Evolutionary conservation across 2,329 filamentous ascomycete genomes (phyloP).

Genomic region (Stachybotrys elegans): DNA sequence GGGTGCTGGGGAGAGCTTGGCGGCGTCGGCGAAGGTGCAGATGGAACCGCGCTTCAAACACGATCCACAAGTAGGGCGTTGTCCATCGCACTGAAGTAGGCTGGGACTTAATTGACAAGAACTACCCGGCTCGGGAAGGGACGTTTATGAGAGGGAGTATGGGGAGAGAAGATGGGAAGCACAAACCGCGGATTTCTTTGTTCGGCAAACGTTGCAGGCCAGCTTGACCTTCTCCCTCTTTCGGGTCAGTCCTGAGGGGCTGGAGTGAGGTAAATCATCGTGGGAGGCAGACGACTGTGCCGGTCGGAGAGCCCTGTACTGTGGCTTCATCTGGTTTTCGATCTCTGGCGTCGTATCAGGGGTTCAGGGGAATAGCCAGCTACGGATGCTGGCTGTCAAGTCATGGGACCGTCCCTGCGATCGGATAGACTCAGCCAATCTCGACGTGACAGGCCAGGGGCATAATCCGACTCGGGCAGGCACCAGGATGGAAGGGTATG

Average conservation of each 20-base stretch:
- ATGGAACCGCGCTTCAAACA: slow-evolving; percentile 4
- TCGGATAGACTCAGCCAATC: no score
- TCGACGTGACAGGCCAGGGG: no score
- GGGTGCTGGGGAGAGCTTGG: neutral
- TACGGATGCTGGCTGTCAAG: no score
- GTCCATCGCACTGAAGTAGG: slow-evolving; percentile 7
- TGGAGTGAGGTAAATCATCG: neutral
- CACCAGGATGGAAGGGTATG: no score
- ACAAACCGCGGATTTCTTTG: slow-evolving; percentile 10
- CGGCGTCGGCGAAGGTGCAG: slow-evolving; percentile 6
- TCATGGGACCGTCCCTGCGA: no score
- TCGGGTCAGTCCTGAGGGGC: neutral
- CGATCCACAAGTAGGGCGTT: slow-evolving; percentile 7
- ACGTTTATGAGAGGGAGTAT: neutral
- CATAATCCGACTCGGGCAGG: no score
- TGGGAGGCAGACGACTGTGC: neutral
- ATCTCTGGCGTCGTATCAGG: no score
- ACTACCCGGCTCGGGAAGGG: neutral
- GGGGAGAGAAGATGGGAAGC: neutral
- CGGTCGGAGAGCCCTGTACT: neutral
- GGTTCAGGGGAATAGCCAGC: no score
- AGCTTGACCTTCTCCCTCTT: slow-evolving; percentile 9
- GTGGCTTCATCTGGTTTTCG: no score
- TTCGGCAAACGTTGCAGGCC: slow-evolving; percentile 8
- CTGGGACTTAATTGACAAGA: no score